Evolutionary conservation across 1,284 basidiomycete genomes (phyloP), one percentile per base, ranked within the genome.

Genomic region (Ustilago crameri): DNA sequence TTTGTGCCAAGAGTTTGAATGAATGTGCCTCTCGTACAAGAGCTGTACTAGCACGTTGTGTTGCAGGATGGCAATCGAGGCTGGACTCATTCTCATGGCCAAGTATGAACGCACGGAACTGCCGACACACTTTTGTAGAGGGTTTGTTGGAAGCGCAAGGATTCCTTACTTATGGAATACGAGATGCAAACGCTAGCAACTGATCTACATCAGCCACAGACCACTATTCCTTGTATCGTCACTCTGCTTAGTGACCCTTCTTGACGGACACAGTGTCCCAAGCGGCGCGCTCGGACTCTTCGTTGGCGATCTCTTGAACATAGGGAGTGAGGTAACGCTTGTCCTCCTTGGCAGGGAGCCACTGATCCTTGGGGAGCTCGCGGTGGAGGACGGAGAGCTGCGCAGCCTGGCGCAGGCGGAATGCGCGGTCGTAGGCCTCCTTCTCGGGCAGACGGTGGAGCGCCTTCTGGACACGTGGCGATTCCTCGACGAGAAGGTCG

Each of bases 401-500:
- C 48, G 90, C 88, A 35, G 94, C 93, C 47, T 90, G 87, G 83
- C 93, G 92, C 84, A 96, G 87, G 75, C 96, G 92, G 89, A 87
- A 97, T 58, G 89, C 89, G 68, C 95, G 92, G 88, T 98, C 95
- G 85, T 95, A 98, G 30, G 86, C 83, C 86, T 97, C 90, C 51
- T 88, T 87, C 41, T 88, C 87, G 41, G 92, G 89, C 77, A 98
- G 86, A 84, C 95, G 94, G 46, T 83, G 84, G 77, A 98, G 45
- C 12, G 79, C 79, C 88, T 91, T 90, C 85, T 96, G 91, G 34
- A 96, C 92, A 70, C 90, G 88, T 20, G 87, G 86, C 64, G 90
- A 88, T 86, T 98, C 95, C 85, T 97, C 94, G 62, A 91, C 86
- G 72, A 98, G 86, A 79, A 98, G 88, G 87, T 98, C 95, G 84